Base-by-base conservation (phyloP, 192 early-diverging fungal genomes). In the Rhizophagus prolifer region DNA sequence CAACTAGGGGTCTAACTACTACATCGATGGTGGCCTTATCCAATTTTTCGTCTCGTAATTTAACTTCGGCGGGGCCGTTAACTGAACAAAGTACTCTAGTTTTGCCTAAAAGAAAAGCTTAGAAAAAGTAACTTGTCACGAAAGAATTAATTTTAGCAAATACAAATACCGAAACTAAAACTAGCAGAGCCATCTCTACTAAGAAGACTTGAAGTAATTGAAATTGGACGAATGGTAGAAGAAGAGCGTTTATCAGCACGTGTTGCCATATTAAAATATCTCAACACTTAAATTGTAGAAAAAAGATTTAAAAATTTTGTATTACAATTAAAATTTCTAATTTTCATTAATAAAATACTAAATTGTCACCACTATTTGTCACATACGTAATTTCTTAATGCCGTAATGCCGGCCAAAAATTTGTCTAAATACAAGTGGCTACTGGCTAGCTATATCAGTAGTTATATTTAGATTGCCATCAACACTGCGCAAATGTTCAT, bases 1-100 rank as follows among this genome's bases (percentile, higher is more conserved):
- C 94, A 28, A 88, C 83, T 12, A 86, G 82, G 10, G 95, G 91
- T 34, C 91, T 89, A 21, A 90, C 89, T 28, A 91, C 81, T 16
- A 99, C 93, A 47, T 96, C 93, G 6, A 99, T 78, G 19, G 88
- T 88, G 1, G 97, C 94, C 70, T 89, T 91, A 79, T 99, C 95
- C 19, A 98, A 79, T 75, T 93, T 90, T 81, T 97, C 96, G 72
- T 98, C 96, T 19, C 92, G 89, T 9, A 95, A 62, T 73, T 87
- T 90, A 31, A 95, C 94, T 72, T 96, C 95, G 23, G 91, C 86
- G 5, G 97, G 97, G 1, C 97, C 97, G 74, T 90, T 90, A 14
- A 99, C 89, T 16, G 92, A 91, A 59, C 88, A 89, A 34, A 97
- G 62, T 3, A 96, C 93, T 4, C 90, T 85, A 9, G 91, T 91